A percentile compares a stretch with the other conserved stretches of the same genome.
phyloP scores from a whole-genome alignment of 176 grass and related monocot species.

The Cenchrus americanus region DNA sequence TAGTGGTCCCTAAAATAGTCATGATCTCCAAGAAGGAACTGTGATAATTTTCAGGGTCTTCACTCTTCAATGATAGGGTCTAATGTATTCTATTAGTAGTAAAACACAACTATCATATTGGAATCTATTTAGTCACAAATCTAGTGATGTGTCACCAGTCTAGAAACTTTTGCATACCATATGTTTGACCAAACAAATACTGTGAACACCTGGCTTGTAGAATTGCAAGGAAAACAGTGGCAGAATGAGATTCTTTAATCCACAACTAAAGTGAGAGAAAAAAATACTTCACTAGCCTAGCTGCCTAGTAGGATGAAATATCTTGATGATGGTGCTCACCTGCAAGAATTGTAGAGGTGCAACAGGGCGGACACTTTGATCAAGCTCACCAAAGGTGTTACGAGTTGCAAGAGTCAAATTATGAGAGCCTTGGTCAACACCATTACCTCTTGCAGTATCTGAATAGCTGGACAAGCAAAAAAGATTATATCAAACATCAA shows the following conservation, averaged over 20 bases:
- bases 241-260: not conserved
- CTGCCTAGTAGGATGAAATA: slow-evolving; percentile 13
- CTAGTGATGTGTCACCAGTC: not conserved
- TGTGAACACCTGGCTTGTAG: not conserved
- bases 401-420: slow-evolving; percentile 89
- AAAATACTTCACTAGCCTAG: slow-evolving; percentile 18
- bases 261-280: not conserved
- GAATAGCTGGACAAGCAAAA: slow-evolving; percentile 68
- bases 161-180: slow-evolving; percentile 8
- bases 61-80: not conserved
- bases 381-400: slow-evolving; percentile 93
- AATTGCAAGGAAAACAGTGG: slow-evolving; percentile 18
- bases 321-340: slow-evolving; percentile 43
- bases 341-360: slow-evolving; percentile 92
- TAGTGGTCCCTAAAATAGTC: not conserved
- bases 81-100: not conserved
- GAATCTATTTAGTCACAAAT: not conserved
- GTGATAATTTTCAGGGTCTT: not conserved
- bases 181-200: slow-evolving; percentile 5
- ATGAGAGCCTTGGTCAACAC: slow-evolving; percentile 89
- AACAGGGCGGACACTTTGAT: slow-evolving; percentile 79
- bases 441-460: slow-evolving; percentile 75
- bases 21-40: not conserved
- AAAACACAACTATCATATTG: not conserved
- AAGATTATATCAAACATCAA: slow-evolving; percentile 34